Base-by-base conservation (phyloP, 306 rosid genomes). In the Dicorynia guianensis region DNA sequence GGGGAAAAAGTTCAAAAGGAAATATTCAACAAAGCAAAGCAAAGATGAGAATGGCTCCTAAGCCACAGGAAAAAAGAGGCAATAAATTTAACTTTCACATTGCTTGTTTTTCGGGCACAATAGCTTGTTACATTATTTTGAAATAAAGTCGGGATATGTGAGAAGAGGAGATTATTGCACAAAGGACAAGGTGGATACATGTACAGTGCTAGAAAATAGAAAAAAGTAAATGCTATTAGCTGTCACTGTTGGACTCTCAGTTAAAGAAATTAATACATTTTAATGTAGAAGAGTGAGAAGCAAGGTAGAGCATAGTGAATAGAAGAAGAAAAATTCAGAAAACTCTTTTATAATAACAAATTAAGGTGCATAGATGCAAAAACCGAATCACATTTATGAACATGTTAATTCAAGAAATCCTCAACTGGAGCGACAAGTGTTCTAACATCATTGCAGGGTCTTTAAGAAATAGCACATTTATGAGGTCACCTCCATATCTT, bases 401-500 rank as follows among this genome's bases (percentile, higher is more conserved):
- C 15, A 63, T 18, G 74, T 46, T 17, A 18, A 56, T 74, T 74
- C 67, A 69, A 18, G 47, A 18, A 63, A 71, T 44, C 58, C 62
- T 8, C 25, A 55, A 66, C 34, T 19, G 44, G 56, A 10, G 11
- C 65, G 62, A 33, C 7, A 0, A 54, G 42, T 38, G 55, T 57
- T 46, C 47, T 20, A 25, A 25, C 30, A 25, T 25, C 30, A 25
- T 25, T 2, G 67, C 59, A 40, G 11, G 20, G 18, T 20, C 46
- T 18, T 6, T 62, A 25, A 72, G 19, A 60, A 46, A 57, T 35
- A 64, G 30, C 11, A 52, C 19, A 50, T 15, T 53, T 7, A 7
- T 12, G 71, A 62, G 17, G 18, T 72, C 86, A 92, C 98, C 94
- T 95, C 99, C 99, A 95, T 95, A 87, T 95, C 99, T 87, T 95